A percentile compares a stretch with the other conserved stretches of the same genome.
These are phyloP conservation scores for Chlamydomonas sp. DNA, from an alignment of 139 green algal species.

Conservation along the genomic window DNA sequence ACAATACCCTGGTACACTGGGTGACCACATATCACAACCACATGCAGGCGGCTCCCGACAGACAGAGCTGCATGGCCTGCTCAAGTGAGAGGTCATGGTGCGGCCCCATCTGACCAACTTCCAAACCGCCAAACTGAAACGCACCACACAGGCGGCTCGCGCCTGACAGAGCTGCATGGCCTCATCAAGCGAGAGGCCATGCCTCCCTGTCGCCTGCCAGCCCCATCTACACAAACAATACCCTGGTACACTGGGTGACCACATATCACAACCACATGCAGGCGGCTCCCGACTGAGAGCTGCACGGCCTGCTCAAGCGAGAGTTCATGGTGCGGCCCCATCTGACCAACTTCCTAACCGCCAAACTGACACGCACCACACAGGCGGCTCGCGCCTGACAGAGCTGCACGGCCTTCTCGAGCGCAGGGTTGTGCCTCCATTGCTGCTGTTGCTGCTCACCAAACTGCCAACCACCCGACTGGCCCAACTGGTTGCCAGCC, in stretches of 20 bases:
- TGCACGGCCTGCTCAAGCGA: too few relatives aligned
- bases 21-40: too few relatives aligned
- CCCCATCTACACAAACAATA: too few relatives aligned
- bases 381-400: too few relatives aligned
- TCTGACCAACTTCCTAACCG: background rate
- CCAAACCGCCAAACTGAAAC: background rate
- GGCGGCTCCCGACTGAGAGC: too few relatives aligned
- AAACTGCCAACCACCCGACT: too few relatives aligned
- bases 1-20: too few relatives aligned
- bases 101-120: constrained; percentile 37
- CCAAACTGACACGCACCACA: background rate
- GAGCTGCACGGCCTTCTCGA: too few relatives aligned
- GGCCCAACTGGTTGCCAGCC: too few relatives aligned
- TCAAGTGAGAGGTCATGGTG: constrained; percentile 80
- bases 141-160: constrained; percentile 12
- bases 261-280: background rate
- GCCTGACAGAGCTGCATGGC: constrained; percentile 78
- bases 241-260: background rate
- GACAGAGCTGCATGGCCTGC: constrained; percentile 81
- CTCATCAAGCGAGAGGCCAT: background rate
- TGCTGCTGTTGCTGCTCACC: too few relatives aligned
- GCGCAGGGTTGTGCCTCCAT: background rate
- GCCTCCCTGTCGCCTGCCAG: too few relatives aligned
- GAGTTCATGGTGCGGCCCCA: background rate
- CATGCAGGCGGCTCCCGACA: too few relatives aligned